Evolutionary conservation across 192 early-diverging fungal species (phyloP), one percentile per base, ranked within the genome.

Genomic region (Irineochytrium annulatum): DNA sequence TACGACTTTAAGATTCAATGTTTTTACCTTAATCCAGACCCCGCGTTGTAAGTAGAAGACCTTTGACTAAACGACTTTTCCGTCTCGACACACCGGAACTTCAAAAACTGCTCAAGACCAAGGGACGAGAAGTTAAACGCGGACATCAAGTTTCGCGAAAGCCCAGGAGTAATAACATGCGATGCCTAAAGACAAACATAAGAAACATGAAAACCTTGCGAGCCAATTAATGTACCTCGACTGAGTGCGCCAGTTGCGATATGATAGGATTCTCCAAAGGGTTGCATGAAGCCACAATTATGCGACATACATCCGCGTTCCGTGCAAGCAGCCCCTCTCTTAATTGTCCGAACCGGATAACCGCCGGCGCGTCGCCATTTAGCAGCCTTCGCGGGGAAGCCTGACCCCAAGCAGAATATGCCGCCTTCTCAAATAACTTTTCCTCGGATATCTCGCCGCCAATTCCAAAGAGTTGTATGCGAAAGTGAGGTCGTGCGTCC

Each of bases 81-180:
- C 6, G 26, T 49, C 24, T 49, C 46, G 17, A 22, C 17, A 24
- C 46, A 49, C 5, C 46, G 11, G 26, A 49, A 49, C 26, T 49
- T 49, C 46, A 49, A 22, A 22, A 22, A 49, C 24, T 49, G 46
- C 46, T 49, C 11, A 49, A 49, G 46, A 22, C 46, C 46, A 22
- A 49, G 8, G 6, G 46, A 49, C 6, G 46, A 8, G 46, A 49
- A 49, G 26, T 49, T 49, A 22, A 49, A 49, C 11, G 22, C 26
- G 8, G 46, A 49, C 8, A 49, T 24, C 6, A 6, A 8, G 5
- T 49, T 24, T 22, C 11, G 8, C 22, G 11, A 6, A 8, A 49
- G 46, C 6, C 22, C 26, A 22, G 46, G 46, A 6, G 46, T 24
- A 49, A 49, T 8, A 8, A 49, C 46, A 49, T 8, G 5, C 24